phyloP scores from a whole-genome alignment of 352 stramenopile genomes.

The Phytophthora niederhauseri region DNA sequence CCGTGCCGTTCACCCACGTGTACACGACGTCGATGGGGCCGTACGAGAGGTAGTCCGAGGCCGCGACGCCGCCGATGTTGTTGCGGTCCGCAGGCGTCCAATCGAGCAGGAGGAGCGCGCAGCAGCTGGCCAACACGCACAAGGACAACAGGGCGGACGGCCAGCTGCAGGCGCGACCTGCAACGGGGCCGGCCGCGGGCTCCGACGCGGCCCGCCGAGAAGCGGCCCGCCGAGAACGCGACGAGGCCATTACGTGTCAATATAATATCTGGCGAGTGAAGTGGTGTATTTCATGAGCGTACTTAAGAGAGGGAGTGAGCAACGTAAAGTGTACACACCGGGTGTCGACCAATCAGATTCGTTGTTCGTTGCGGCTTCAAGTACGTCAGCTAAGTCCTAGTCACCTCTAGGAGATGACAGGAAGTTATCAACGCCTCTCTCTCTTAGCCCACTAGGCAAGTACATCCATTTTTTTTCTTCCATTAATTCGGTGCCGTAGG shows the following conservation, averaged over 20 bases:
- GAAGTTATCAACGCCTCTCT: no score
- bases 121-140: constrained; percentile 16
- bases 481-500: no score
- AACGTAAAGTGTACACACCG: not conserved
- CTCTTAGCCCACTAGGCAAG: no score
- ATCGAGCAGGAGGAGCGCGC: constrained; percentile 17
- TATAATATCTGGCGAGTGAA: constrained; percentile 15
- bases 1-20: constrained; percentile 96
- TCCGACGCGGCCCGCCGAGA: constrained; percentile 18
- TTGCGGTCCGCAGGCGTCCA: constrained; percentile 33
- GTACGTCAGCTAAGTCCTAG: no score
- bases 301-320: not conserved
- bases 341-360: no score
- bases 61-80: constrained; percentile 75
- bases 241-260: constrained; percentile 25
- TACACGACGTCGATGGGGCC: constrained; percentile 95
- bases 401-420: no score
- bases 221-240: constrained; percentile 21
- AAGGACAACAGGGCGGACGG: constrained; percentile 15
- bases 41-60: constrained; percentile 67
- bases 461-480: no score
- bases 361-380: no score
- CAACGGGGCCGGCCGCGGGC: not conserved
- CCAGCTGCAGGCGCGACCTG: not conserved
- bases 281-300: not conserved